These are phyloP conservation scores for Lobosporangium transversale DNA, from an alignment of 192 early-diverging fungal species.

Conservation along the genomic window DNA sequence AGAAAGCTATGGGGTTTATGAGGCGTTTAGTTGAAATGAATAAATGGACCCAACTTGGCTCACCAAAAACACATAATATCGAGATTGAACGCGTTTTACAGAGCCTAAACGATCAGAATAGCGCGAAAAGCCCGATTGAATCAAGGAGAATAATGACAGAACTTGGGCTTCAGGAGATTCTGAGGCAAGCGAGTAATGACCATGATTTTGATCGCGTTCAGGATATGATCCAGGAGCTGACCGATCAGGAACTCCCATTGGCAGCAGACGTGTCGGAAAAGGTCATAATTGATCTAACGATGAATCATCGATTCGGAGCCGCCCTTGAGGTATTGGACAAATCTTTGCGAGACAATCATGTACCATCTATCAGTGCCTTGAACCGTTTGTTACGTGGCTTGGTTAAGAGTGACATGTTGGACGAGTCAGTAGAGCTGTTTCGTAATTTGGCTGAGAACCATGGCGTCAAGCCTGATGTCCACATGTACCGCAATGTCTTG, in stretches of 20 bases:
- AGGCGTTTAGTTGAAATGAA: slow-evolving; percentile 10
- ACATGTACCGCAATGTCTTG: slow-evolving; percentile 26
- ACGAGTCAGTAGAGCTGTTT: slow-evolving; percentile 37
- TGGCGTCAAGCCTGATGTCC: slow-evolving; percentile 15
- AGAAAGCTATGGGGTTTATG: slow-evolving; percentile 14
- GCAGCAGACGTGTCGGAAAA: slow-evolving; percentile 4
- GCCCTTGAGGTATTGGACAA: slow-evolving; percentile 10
- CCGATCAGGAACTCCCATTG: slow-evolving; percentile 2
- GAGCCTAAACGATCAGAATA: slow-evolving; percentile 1
- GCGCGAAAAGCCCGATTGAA: slow-evolving; percentile 1
- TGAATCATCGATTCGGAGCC: slow-evolving; percentile 8
- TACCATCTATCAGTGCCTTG: slow-evolving; percentile 27
- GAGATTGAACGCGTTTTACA: too few relatives aligned
- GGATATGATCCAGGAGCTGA: slow-evolving; percentile 22
- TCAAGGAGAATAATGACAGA: slow-evolving; percentile 1
- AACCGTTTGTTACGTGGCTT: slow-evolving; percentile 21
- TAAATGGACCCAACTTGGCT: not conserved
- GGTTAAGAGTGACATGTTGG: slow-evolving; percentile 19
- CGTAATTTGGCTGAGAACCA: slow-evolving; percentile 35
- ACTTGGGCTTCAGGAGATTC: slow-evolving; percentile 30
- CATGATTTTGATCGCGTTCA: slow-evolving; percentile 11
- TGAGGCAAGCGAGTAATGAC: slow-evolving; percentile 16
- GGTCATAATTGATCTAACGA: slow-evolving; percentile 10
- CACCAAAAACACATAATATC: too few relatives aligned
- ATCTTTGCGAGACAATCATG: slow-evolving; percentile 19